A percentile compares a stretch with the other conserved stretches of the same genome.
These are phyloP conservation scores for Cetraspora pellucida DNA, from an alignment of 192 early-diverging fungal species.

Conservation along the genomic window DNA sequence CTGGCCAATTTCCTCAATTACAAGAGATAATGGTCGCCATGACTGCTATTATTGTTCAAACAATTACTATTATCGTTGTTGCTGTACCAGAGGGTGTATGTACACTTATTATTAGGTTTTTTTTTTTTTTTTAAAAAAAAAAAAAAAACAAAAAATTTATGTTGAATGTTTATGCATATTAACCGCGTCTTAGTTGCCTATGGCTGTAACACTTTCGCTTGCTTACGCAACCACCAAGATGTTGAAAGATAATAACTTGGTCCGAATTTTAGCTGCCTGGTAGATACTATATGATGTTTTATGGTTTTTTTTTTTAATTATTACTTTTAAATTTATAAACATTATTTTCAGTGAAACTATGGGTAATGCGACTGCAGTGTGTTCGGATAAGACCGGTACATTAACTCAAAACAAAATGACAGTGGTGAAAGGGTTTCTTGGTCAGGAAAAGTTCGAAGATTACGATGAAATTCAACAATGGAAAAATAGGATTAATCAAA, in stretches of 20 bases:
- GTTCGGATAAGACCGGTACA: constrained; percentile 89
- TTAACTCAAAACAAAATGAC: constrained; percentile 87
- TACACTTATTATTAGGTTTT: not conserved
- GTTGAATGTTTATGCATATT: too few relatives aligned
- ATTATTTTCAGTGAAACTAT: constrained; percentile 67
- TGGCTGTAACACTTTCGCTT: constrained; percentile 84
- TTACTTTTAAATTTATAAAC: not conserved
- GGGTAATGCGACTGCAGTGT: constrained; percentile 81
- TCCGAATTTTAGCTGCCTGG: constrained; percentile 73
- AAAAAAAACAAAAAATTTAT: too few relatives aligned
- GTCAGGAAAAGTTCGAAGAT: constrained; percentile 48
- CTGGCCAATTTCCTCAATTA: constrained; percentile 58
- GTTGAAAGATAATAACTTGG: constrained; percentile 80
- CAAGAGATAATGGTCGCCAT: constrained; percentile 59
- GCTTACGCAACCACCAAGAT: constrained; percentile 83
- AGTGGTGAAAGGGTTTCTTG: constrained; percentile 64
- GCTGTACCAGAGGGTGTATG: constrained; percentile 79
- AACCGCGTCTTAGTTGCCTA: constrained; percentile 52
- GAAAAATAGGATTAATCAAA: constrained; percentile 49
- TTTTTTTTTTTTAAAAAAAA: not conserved
- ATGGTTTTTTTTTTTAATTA: not conserved
- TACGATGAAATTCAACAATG: constrained; percentile 51
- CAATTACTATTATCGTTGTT: constrained; percentile 80
- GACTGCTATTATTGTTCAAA: constrained; percentile 75
- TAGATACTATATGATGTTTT: not conserved